phyloP scores from a whole-genome alignment of 345 rosid species.

The Citrus glauca region DNA sequence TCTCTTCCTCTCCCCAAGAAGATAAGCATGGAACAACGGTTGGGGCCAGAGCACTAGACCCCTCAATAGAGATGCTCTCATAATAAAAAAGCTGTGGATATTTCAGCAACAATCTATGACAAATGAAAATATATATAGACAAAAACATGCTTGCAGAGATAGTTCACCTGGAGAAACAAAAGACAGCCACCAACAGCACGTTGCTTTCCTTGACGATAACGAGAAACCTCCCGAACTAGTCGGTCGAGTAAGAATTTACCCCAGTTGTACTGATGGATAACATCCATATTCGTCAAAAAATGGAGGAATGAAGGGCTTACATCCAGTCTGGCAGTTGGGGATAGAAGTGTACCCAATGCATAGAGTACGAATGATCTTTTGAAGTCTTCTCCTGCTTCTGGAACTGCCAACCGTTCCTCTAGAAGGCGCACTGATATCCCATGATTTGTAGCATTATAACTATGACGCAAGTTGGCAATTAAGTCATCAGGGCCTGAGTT shows the following conservation, averaged over 20 bases:
- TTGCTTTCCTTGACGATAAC: slow-evolving; percentile 44
- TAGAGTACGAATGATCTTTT: slow-evolving; percentile 44
- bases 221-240: slow-evolving; percentile 43
- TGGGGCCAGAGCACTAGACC: slow-evolving; percentile 19
- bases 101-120: slow-evolving; percentile 4
- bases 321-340: slow-evolving; percentile 49
- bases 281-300: slow-evolving; percentile 40
- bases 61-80: slow-evolving; percentile 35
- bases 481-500: slow-evolving; percentile 48
- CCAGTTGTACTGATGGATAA: slow-evolving; percentile 44
- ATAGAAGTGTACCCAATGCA: slow-evolving; percentile 45
- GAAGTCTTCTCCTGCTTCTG: slow-evolving; percentile 47
- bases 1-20: slow-evolving; percentile 52
- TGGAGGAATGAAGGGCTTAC: slow-evolving; percentile 51
- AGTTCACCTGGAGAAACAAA: slow-evolving; percentile 42
- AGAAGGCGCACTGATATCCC: slow-evolving; percentile 48
- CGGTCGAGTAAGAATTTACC: slow-evolving; percentile 48
- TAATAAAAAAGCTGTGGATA: slow-evolving; percentile 38
- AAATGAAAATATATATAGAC: neutral
- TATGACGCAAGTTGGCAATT: slow-evolving; percentile 33
- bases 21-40: slow-evolving; percentile 27
- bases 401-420: slow-evolving; percentile 34
- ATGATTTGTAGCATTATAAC: slow-evolving; percentile 43
- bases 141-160: neutral
- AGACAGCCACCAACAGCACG: slow-evolving; percentile 51